Conservation (phyloP, 169 alveolate genomes). For the Cystoisospora suis region DNA sequence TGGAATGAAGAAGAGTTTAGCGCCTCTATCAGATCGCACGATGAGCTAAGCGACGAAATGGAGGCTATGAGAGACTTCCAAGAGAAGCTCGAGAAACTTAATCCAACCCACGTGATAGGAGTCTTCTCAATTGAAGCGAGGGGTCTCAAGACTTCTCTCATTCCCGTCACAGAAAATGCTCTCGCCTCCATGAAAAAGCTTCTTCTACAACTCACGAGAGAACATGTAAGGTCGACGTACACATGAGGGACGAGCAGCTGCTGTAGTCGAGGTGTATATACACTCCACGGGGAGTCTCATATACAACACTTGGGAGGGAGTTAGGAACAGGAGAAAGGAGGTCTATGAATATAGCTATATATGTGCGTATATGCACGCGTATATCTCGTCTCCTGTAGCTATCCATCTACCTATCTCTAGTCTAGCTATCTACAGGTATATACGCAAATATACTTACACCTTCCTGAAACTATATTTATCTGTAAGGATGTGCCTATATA, state of each 20-base stretch:
- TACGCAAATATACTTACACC: not conserved
- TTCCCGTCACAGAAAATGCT: slow-evolving; percentile 57
- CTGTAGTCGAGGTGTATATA: too few species aligned
- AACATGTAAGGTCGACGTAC: slow-evolving; percentile 52
- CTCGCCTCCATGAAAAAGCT: slow-evolving; percentile 59
- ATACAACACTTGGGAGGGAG: too few species aligned
- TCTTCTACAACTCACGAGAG: slow-evolving; percentile 60
- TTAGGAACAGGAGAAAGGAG: too few species aligned
- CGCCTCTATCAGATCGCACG: slow-evolving; percentile 47
- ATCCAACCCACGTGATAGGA: slow-evolving; percentile 63
- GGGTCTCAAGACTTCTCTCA: slow-evolving; percentile 41
- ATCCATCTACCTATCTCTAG: not conserved
- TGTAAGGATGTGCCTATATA: too few species aligned
- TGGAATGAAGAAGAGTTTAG: slow-evolving; percentile 60
- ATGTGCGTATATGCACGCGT: not conserved
- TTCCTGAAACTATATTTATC: too few species aligned
- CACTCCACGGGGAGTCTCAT: too few species aligned
- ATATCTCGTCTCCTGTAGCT: too few species aligned
- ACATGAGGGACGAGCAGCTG: too few species aligned
- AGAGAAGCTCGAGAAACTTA: slow-evolving; percentile 58
- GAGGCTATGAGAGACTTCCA: slow-evolving; percentile 61
- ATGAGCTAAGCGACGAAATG: slow-evolving; percentile 59
- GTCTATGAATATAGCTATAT: not conserved
- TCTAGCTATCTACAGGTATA: too few species aligned
- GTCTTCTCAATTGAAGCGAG: slow-evolving; percentile 60